phyloP scores from a whole-genome alignment of 257 asterid species.

The Galeopsis tetrahit region DNA sequence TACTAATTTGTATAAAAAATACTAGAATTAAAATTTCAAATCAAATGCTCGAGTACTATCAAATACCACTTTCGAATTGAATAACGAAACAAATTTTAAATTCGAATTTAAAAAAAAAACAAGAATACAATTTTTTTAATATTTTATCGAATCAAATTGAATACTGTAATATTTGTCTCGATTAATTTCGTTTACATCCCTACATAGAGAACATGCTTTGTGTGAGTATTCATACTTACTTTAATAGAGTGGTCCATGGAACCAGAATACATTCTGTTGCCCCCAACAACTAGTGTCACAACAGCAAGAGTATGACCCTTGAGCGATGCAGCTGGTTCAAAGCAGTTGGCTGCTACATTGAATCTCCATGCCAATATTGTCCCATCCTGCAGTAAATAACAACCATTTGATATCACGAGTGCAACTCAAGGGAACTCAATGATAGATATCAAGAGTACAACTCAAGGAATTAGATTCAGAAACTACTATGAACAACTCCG shows the following conservation, averaged over 20 bases:
- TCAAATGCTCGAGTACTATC: too few species aligned
- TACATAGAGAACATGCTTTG: conserved; percentile 11
- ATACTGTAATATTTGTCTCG: too few species aligned
- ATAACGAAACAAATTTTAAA: too few species aligned
- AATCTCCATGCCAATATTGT: conserved; percentile 86
- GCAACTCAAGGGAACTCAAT: not conserved
- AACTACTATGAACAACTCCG: not conserved
- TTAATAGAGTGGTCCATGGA: conserved; percentile 88
- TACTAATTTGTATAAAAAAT: too few species aligned
- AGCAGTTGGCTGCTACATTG: conserved; percentile 72
- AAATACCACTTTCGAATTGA: too few species aligned
- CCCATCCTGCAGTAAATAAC: conserved; percentile 71
- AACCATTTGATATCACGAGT: conserved; percentile 16
- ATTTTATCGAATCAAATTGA: too few species aligned
- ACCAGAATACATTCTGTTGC: conserved; percentile 84
- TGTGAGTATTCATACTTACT: conserved; percentile 47
- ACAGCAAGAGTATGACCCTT: conserved; percentile 88
- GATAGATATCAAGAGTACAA: not conserved
- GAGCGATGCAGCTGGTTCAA: conserved; percentile 89
- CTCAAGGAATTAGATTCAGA: conserved; percentile 13
- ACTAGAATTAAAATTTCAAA: too few species aligned
- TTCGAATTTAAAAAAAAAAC: too few species aligned
- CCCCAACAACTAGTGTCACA: conserved; percentile 86
- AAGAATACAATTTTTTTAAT: too few species aligned
- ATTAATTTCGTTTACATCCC: too few species aligned